Evolutionary conservation across 306 rosid genomes (phyloP).

Genomic region (Arachis hypogaea): DNA sequence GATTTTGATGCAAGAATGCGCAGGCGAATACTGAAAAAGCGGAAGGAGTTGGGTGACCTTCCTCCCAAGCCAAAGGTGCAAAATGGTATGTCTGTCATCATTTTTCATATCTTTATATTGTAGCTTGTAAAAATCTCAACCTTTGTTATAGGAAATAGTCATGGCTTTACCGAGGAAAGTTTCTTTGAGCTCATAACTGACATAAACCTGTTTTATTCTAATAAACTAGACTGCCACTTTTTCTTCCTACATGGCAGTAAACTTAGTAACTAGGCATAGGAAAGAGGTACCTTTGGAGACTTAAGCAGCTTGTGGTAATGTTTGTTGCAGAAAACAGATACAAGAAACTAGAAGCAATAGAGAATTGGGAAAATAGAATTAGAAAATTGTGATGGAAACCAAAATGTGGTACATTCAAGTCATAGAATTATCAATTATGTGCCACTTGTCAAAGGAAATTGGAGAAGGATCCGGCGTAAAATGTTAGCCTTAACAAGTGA

Average conservation of each 20-base stretch:
- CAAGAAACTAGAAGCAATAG: conserved; percentile 18
- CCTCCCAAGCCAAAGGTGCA: conserved; percentile 63
- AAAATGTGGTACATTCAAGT: conserved; percentile 25
- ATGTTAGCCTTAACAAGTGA: not conserved
- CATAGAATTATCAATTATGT: conserved; percentile 14
- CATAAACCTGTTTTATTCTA: not conserved
- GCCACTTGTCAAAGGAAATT: conserved; percentile 26
- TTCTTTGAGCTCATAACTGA: conserved; percentile 23
- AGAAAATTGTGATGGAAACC: conserved; percentile 13
- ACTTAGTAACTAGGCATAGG: conserved; percentile 26
- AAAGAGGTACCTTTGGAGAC: conserved; percentile 3
- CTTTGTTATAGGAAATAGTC: conserved; percentile 33
- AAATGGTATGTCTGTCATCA: conserved; percentile 53
- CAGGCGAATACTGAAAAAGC: conserved; percentile 72
- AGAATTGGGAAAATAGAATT: conserved; percentile 32
- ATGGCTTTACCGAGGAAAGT: conserved; percentile 26
- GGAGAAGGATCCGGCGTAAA: conserved; percentile 3
- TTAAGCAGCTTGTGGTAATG: conserved; percentile 22
- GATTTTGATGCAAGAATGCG: conserved; percentile 93
- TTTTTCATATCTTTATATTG: conserved; percentile 26
- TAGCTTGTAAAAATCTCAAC: conserved; percentile 31
- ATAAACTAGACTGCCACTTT: conserved; percentile 9
- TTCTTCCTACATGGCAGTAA: conserved; percentile 1
- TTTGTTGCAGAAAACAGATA: conserved; percentile 4
- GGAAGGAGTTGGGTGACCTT: conserved; percentile 71